Evolutionary conservation across 2,329 filamentous ascomycete species (phyloP).

Genomic region (Sarocladiaceae sp.): DNA sequence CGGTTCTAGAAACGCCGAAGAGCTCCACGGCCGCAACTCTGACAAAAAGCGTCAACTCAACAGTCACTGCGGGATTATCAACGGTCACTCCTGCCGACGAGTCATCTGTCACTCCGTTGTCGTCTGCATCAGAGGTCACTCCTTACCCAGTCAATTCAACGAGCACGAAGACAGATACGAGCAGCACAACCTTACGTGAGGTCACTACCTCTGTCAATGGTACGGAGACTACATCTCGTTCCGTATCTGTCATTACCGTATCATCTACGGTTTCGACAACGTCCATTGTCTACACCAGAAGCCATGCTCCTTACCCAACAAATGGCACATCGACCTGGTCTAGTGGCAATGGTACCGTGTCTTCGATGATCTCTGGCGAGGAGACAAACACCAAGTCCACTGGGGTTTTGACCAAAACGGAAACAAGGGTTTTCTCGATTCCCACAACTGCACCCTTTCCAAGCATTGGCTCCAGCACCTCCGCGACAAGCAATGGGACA

Average conservation of each 20-base stretch:
- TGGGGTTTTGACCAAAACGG: neutral
- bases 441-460: neutral
- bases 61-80: neutral
- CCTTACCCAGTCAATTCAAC: too few species aligned
- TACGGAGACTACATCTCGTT: neutral
- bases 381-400: neutral
- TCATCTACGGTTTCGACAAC: conserved; percentile 1
- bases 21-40: neutral
- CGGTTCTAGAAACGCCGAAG: too few species aligned
- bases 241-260: neutral
- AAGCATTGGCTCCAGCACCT: neutral
- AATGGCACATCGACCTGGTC: neutral
- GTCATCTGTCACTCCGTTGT: neutral
- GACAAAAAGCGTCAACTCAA: neutral
- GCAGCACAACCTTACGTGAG: neutral
- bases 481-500: neutral
- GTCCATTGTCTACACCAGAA: conserved; percentile 1
- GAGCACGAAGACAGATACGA: neutral
- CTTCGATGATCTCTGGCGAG: neutral
- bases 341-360: neutral
- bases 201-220: neutral
- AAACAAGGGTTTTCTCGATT: neutral
- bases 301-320: neutral
- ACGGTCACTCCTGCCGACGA: neutral
- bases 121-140: neutral